Base-by-base conservation (phyloP, 768 basidiomycete genomes). In the Pulveroboletus ravenelii region DNA sequence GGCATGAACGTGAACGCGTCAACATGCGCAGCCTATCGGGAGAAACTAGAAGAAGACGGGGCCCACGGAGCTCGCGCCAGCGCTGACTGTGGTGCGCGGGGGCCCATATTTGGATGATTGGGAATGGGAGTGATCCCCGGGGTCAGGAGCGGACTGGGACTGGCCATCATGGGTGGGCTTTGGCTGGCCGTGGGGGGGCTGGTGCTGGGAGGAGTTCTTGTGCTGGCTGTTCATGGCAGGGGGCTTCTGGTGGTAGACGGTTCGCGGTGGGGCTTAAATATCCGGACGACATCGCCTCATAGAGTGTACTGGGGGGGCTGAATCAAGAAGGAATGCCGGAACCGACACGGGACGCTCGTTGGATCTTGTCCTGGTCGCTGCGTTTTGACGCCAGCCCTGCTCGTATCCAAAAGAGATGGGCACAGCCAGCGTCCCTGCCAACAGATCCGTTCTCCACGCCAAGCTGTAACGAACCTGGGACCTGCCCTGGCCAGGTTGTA, bases 21-120 rank as follows among this genome's bases (percentile, higher is more conserved):
- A 3, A 50, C 29, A 47, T 40, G 10, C 46, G 37, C 12, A 29
- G 25, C 5, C 5, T 34, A 40, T 23, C 29, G 36, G 13, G 30
- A 29, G n/a, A 7, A 4, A 20, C 73, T 65, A 85, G 71, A 85
- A 85, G 71, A 85, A 82, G 32, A 80, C 76, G 42, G 82, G 73
- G 39, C 76, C 81, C 27, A 71, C 75, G 15, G 73, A 65, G 36
- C 75, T 72, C 39, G 81, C 81, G 40, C 73, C 73, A 14, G 74
- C 74, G 49, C 74, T 74, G 48, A 84, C 75, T 12, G 74, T 72
- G 20, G 71, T 71, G 53, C 53, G 58, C 20, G 61, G 39, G 3
- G 68, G 35, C 18, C 56, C 52, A 45, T 67, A 54, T 23, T 23
- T 23, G 20, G 20, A 23, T 4, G 20, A 23, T 23, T 23, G 20